Conservation (phyloP, 2,329 filamentous ascomycete genomes). For the Scedosporium apiospermum region DNA sequence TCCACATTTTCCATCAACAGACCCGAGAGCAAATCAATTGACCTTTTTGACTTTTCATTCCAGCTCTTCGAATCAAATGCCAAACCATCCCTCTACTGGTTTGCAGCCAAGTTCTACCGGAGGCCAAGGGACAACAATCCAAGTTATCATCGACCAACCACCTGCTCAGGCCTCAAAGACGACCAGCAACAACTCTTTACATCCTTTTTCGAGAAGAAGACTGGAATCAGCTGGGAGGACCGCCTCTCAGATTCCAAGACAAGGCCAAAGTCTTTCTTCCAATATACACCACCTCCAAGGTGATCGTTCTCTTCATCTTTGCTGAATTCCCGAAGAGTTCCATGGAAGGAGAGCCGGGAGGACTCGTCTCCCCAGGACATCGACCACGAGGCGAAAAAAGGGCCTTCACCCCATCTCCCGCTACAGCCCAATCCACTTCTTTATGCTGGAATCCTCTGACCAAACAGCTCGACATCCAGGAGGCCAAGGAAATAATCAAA, state of each 20-base stretch:
- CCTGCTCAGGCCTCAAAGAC: conserved; percentile 26
- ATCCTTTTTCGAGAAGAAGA: conserved; percentile 47
- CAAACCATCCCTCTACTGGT: conserved; percentile 50
- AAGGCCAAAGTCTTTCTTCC: conserved; percentile 24
- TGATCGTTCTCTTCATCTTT: background rate
- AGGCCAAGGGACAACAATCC: conserved; percentile 26
- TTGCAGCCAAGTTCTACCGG: conserved; percentile 41
- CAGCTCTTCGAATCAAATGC: conserved; percentile 61
- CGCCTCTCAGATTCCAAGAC: conserved; percentile 28
- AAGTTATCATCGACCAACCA: conserved; percentile 27
- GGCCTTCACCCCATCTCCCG: too few relatives aligned
- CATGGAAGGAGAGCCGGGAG: too few relatives aligned
- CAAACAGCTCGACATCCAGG: too few relatives aligned
- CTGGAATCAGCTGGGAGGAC: conserved; percentile 50
- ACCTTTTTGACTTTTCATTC: background rate
- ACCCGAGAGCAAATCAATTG: background rate
- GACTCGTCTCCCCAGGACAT: too few relatives aligned
- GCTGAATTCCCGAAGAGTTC: background rate
- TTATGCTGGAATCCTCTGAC: too few relatives aligned
- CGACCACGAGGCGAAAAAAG: too few relatives aligned
- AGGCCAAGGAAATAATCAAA: too few relatives aligned
- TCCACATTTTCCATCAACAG: too few relatives aligned
- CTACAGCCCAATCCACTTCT: too few relatives aligned
- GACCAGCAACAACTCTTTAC: conserved; percentile 41
- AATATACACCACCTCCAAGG: conserved; percentile 38